Evolutionary conservation across 2,329 filamentous ascomycete species (phyloP).

Genomic region (Aureobasidium sp.): DNA sequence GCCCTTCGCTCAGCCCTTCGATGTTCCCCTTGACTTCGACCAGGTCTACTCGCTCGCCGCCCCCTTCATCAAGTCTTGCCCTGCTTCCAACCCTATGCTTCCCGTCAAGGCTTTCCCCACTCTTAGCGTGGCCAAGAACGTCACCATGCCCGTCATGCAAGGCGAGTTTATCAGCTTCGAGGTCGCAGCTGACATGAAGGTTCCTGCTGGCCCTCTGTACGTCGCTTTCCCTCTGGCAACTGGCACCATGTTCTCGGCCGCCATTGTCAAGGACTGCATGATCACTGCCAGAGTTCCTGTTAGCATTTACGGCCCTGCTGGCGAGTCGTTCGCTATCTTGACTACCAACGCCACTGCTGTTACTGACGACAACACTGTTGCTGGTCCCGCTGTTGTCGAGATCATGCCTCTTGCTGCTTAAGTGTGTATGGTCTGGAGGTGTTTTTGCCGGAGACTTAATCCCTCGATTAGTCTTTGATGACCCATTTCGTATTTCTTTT

Average conservation of each 20-base stretch:
- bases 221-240: constrained; percentile 22
- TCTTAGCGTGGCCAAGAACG: constrained; percentile 17
- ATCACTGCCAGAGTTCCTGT: constrained; percentile 16
- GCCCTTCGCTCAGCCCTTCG: constrained; percentile 54
- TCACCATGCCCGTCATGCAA: not conserved
- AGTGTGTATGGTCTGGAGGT: not conserved
- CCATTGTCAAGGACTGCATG: constrained; percentile 8
- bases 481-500: not conserved
- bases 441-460: not conserved
- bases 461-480: not conserved
- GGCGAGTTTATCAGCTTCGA: constrained; percentile 21
- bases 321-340: constrained; percentile 25
- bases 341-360: constrained; percentile 18
- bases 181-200: constrained; percentile 18
- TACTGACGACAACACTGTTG: constrained; percentile 25
- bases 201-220: constrained; percentile 22
- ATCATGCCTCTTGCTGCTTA: not conserved
- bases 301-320: constrained; percentile 19
- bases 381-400: constrained; percentile 22
- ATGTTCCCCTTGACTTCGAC: constrained; percentile 51
- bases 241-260: constrained; percentile 20
- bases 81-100: constrained; percentile 46
- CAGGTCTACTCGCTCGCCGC: constrained; percentile 59
- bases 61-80: constrained; percentile 54
- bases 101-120: constrained; percentile 46